These are phyloP conservation scores for Rhodotorula taiwanensis DNA, from an alignment of 768 basidiomycete genomes.

Conservation along the genomic window DNA sequence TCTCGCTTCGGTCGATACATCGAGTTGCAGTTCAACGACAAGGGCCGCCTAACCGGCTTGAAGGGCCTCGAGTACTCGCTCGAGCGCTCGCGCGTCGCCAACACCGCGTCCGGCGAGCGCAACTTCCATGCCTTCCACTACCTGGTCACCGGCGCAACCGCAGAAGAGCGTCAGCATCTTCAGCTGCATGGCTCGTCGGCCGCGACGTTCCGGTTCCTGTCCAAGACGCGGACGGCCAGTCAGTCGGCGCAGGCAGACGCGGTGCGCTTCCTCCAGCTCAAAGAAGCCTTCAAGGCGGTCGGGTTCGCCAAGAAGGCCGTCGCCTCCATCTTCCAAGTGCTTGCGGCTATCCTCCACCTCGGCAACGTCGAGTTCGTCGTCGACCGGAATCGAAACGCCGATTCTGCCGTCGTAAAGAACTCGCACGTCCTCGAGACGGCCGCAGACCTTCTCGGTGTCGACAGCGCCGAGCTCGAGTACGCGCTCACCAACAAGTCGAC, in stretches of 20 bases:
- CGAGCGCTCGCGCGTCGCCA: constrained; percentile 81
- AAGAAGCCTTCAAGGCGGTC: constrained; percentile 83
- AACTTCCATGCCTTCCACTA: constrained; percentile 99
- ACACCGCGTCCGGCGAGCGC: constrained; percentile 79
- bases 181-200: constrained; percentile 59
- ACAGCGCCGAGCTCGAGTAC: constrained; percentile 55
- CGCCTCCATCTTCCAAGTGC: constrained; percentile 86
- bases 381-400: constrained; percentile 75
- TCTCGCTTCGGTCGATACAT: constrained; percentile 97
- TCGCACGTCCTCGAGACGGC: constrained; percentile 71
- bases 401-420: constrained; percentile 87
- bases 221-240: constrained; percentile 20
- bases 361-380: constrained; percentile 89
- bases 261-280: constrained; percentile 81
- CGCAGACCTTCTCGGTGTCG: constrained; percentile 82
- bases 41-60: constrained; percentile 76
- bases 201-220: constrained; percentile 72
- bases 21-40: constrained; percentile 91
- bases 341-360: constrained; percentile 92
- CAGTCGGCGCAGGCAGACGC: constrained; percentile 61
- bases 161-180: constrained; percentile 82
- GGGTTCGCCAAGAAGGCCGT: constrained; percentile 80
- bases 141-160: constrained; percentile 78
- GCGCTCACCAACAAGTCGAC: constrained; percentile 85
- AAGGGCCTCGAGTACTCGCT: constrained; percentile 97